Conservation (phyloP, 169 alveolate species). For the Eimeria sp. region DNA sequence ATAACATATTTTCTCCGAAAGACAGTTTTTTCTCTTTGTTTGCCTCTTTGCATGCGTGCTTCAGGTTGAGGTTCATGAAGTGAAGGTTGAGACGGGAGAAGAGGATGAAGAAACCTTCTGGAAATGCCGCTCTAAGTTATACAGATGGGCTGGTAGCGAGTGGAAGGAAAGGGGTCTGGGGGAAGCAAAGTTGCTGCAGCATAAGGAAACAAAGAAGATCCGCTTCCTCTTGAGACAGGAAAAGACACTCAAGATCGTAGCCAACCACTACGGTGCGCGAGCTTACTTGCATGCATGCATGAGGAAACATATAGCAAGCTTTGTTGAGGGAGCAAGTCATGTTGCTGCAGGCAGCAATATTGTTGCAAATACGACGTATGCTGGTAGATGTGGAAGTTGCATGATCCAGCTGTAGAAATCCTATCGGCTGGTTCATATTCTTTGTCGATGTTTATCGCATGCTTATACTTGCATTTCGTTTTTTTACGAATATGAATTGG, state of each 20-base stretch:
- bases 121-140: slow-evolving; percentile 96
- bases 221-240: slow-evolving; percentile 98
- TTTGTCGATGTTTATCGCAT: neutral
- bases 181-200: slow-evolving; percentile 96
- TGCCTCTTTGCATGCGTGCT: neutral
- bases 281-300: neutral
- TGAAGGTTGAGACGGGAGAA: slow-evolving; percentile 97
- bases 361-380: neutral
- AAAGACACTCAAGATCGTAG: slow-evolving; percentile 97
- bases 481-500: neutral
- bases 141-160: slow-evolving; percentile 95
- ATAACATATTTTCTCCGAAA: too few species aligned
- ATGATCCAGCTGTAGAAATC: neutral
- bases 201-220: slow-evolving; percentile 95
- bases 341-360: neutral
- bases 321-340: neutral
- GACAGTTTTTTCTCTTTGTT: too few species aligned
- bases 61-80: slow-evolving; percentile 96
- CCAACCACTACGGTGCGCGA: slow-evolving; percentile 94
- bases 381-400: neutral
- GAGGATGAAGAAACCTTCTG: slow-evolving; percentile 97
- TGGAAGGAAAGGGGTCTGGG: slow-evolving; percentile 99
- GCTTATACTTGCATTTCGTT: too few species aligned
- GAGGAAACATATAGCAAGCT: neutral
- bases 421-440: neutral